Evolutionary conservation across 2,329 filamentous ascomycete species (phyloP).

Genomic region (Fusarium xyrophilum): DNA sequence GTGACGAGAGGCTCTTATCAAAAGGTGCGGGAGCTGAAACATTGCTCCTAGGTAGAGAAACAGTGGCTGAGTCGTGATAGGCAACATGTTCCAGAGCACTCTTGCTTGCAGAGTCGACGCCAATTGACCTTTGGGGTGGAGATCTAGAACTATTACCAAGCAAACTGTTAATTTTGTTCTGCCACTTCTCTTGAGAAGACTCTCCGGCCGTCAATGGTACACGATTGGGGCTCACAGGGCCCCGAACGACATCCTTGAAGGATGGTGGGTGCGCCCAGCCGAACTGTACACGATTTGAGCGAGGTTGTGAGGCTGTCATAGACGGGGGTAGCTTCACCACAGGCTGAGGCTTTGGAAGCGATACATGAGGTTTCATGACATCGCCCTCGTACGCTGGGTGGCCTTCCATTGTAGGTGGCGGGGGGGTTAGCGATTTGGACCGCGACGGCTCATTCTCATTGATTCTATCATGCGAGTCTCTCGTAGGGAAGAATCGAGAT

Average conservation of each 20-base stretch:
- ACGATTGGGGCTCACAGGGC: conserved; percentile 33
- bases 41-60: conserved; percentile 64
- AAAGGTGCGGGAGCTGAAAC: conserved; percentile 32
- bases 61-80: conserved; percentile 64
- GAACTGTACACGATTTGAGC: conserved; percentile 40
- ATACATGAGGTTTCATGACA: conserved; percentile 69
- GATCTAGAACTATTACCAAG: conserved; percentile 70
- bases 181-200: conserved; percentile 66
- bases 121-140: conserved; percentile 62
- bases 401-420: conserved; percentile 72
- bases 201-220: conserved; percentile 43
- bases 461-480: conserved; percentile 55
- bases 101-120: conserved; percentile 72
- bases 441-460: conserved; percentile 50
- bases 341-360: conserved; percentile 72
- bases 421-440: conserved; percentile 69
- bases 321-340: conserved; percentile 81
- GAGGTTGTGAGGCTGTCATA: conserved; percentile 34
- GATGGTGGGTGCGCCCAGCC: conserved; percentile 48
- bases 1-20: conserved; percentile 51
- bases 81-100: conserved; percentile 66
- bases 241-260: conserved; percentile 43
- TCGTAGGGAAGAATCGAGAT: conserved; percentile 69
- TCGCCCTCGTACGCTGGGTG: conserved; percentile 78
- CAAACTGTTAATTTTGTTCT: conserved; percentile 82